Evolutionary conservation across 495 filamentous ascomycete species (phyloP).

Genomic region (Neurospora sp.): DNA sequence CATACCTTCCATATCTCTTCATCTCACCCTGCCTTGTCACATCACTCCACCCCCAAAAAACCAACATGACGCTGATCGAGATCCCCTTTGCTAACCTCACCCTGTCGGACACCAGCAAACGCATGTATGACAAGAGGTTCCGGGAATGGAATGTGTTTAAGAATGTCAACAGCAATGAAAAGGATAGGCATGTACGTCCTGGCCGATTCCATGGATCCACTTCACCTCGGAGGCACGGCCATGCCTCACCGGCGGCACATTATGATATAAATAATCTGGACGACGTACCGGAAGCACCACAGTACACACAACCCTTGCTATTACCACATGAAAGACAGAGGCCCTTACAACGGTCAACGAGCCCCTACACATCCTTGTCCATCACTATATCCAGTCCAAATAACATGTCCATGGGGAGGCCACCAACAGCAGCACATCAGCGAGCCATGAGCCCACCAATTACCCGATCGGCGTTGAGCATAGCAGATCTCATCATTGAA

Average conservation of each 20-base stretch:
- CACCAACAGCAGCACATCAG: background rate
- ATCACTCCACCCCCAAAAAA: background rate
- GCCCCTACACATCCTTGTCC: background rate
- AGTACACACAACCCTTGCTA: background rate
- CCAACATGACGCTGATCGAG: slow-evolving; percentile 17
- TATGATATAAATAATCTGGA: slow-evolving; percentile 14
- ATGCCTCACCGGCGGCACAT: slow-evolving; percentile 3
- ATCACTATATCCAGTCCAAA: background rate
- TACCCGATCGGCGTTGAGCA: slow-evolving; percentile 6
- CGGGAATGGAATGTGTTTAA: slow-evolving; percentile 27
- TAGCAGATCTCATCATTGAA: slow-evolving; percentile 17
- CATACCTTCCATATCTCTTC: background rate
- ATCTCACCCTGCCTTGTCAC: background rate
- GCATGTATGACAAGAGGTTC: slow-evolving; percentile 27
- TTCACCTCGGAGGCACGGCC: slow-evolving; percentile 5
- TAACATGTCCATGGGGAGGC: background rate
- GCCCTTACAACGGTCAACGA: background rate
- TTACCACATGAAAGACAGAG: background rate
- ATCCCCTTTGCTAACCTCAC: slow-evolving; percentile 4
- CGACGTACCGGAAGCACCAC: slow-evolving; percentile 4
- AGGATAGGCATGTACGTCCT: slow-evolving; percentile 1
- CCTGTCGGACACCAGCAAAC: slow-evolving; percentile 15
- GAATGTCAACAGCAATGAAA: slow-evolving; percentile 23
- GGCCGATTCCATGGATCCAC: background rate
- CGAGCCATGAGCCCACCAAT: background rate